Base-by-base conservation (phyloP, 768 basidiomycete species). In the Suillus subalutaceus region DNA sequence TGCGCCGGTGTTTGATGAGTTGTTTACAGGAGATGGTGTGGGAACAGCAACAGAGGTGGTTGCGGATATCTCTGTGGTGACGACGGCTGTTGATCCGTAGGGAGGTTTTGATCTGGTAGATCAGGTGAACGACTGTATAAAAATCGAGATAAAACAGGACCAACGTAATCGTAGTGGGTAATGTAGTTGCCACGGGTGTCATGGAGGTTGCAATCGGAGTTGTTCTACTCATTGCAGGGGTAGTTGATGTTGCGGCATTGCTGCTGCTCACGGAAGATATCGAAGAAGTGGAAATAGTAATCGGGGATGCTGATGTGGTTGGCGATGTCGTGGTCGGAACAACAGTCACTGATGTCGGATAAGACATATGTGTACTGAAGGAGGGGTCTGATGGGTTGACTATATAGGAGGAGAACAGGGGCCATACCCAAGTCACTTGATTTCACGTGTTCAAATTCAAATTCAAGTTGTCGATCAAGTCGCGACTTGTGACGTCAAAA, bases 1-100 rank as follows among this genome's bases (percentile, higher is more conserved):
- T 4, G 84, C 77, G 43, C 79, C 83, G 7, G 72, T 69, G 38
- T 18, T 71, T 23, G 56, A 53, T 5, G 57, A 44, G n/a, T 64
- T n/a, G 37, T 16, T 68, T 30, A 53, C 20, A 15, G 40, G 16
- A 32, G 40, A 30, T 0, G 23, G 52, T 41, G 43, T 52, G 40
- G 37, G 55, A 63, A 66, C 4, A 38, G 69, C 0, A 35, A 70
- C 68, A 13, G 46, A 12, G 46, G 74, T 64, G 40, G 68, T 6
- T 26, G 66, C 62, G 16, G 73, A 66, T 5, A 67, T n/a, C 18
- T 64, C 63, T 38, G 68, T 69, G 5, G 76, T 77, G 13, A 74
- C 0, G 56, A 26, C 15, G 58, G 72, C 52, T 6, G 68, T 41
- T 16, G 76, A 74, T 16, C 75, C 75, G 2, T 32, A 65, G 0